These are phyloP conservation scores for Penicillium decumbens DNA, from an alignment of 2,329 filamentous ascomycete species.

Conservation along the genomic window DNA sequence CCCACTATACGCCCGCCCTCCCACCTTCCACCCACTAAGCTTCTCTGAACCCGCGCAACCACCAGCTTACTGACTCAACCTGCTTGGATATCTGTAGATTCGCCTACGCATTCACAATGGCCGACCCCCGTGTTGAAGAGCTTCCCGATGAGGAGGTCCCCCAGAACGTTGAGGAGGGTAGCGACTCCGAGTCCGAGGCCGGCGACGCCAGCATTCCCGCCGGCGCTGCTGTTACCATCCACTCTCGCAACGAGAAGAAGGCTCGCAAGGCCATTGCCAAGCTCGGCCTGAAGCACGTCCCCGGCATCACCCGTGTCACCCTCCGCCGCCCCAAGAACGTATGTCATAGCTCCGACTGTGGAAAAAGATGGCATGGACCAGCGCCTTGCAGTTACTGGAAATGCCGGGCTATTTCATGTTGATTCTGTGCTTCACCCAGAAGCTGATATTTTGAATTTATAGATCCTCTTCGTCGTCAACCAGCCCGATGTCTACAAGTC, in stretches of 20 bases:
- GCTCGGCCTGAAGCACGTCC: constrained; percentile 91
- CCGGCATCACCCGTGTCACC: constrained; percentile 96
- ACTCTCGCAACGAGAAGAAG: constrained; percentile 99
- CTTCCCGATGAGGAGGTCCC: constrained; percentile 80
- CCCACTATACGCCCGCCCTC: constrained; percentile 19
- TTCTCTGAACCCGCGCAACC: constrained; percentile 4
- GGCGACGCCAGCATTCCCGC: constrained; percentile 65
- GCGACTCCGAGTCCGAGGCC: constrained; percentile 49
- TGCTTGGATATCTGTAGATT: constrained; percentile 19
- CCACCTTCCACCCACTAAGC: constrained; percentile 11
- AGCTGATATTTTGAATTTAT: constrained; percentile 21
- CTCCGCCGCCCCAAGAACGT: constrained; percentile 98
- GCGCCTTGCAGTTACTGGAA: background rate
- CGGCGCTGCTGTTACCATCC: constrained; percentile 82
- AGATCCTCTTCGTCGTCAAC: constrained; percentile 99
- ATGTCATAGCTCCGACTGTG: constrained; percentile 47
- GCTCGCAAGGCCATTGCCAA: constrained; percentile 98
- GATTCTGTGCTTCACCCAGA: background rate
- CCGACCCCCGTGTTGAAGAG: constrained; percentile 97
- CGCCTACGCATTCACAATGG: constrained; percentile 60
- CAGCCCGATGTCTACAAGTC: constrained; percentile 99
- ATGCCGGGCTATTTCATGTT: background rate
- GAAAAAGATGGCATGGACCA: background rate
- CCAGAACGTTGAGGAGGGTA: constrained; percentile 73
- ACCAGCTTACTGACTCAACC: constrained; percentile 9